A percentile compares a stretch with the other conserved stretches of the same genome.
Evolutionary conservation across 164 flowering plant species (phyloP).

Genomic region (Vitis rotundifolia): DNA sequence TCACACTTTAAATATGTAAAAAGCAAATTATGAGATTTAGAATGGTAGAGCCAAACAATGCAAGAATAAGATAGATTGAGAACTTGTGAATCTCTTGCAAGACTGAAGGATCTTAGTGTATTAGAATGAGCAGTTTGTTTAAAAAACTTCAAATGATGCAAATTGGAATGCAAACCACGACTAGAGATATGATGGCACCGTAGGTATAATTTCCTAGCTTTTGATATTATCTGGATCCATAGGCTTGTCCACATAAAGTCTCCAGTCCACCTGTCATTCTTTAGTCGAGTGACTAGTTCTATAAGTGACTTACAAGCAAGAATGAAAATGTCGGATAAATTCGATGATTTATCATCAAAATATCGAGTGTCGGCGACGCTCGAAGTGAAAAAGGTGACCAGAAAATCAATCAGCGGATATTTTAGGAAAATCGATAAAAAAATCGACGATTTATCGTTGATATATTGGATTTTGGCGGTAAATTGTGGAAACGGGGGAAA

Average conservation of each 20-base stretch:
- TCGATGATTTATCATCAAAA: no score
- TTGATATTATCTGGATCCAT: background rate
- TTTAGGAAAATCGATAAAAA: no score
- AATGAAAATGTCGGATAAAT: no score
- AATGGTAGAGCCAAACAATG: background rate
- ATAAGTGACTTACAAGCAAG: no score
- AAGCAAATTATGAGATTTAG: background rate
- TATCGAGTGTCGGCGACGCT: no score
- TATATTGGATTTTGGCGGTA: no score
- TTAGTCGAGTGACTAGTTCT: background rate
- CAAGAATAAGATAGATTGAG: background rate
- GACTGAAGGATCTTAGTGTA: background rate
- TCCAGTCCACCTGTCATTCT: background rate
- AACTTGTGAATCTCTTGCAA: background rate
- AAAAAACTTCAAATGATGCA: background rate
- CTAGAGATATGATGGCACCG: background rate
- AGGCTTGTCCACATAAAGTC: background rate
- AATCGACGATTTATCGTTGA: no score
- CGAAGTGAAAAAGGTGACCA: no score
- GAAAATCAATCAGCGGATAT: no score
- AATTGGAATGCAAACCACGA: background rate
- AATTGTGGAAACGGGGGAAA: no score
- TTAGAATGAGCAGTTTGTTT: background rate
- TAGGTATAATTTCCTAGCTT: background rate
- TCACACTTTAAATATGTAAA: slow-evolving; percentile 2